Percentiles rank a stretch among this genome's conserved stretches.
Evolutionary conservation across 2,329 filamentous ascomycete species (phyloP).

Genomic region (Cordyceps javanica): DNA sequence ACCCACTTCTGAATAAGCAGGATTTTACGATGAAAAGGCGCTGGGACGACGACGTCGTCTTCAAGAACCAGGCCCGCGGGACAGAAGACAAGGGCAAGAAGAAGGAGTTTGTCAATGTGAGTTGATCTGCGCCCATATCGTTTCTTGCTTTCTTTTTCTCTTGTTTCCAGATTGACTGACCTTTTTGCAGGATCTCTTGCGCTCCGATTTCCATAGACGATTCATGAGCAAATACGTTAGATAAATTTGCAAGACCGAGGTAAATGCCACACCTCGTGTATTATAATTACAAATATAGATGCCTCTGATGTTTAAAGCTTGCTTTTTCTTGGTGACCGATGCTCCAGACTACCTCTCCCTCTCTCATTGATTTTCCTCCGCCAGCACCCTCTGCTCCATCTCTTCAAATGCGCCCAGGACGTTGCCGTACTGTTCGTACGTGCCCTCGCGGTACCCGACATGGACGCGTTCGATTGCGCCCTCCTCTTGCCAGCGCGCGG

Average conservation of each 20-base stretch:
- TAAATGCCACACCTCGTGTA: slow-evolving; percentile 14
- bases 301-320: too few species aligned
- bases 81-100: slow-evolving; percentile 83
- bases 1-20: slow-evolving; percentile 80
- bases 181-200: slow-evolving; percentile 62
- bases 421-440: slow-evolving; percentile 72
- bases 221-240: slow-evolving; percentile 77
- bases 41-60: slow-evolving; percentile 98
- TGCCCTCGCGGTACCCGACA: slow-evolving; percentile 67
- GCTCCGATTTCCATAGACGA: slow-evolving; percentile 94
- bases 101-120: slow-evolving; percentile 94
- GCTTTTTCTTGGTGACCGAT: too few species aligned
- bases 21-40: slow-evolving; percentile 88
- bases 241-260: slow-evolving; percentile 25
- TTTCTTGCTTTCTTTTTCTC: neutral
- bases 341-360: neutral
- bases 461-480: slow-evolving; percentile 77
- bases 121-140: slow-evolving; percentile 27
- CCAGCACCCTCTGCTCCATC: slow-evolving; percentile 64
- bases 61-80: slow-evolving; percentile 95
- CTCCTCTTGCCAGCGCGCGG: slow-evolving; percentile 76
- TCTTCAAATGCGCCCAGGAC: slow-evolving; percentile 70
- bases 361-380: slow-evolving; percentile 21
- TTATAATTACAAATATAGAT: slow-evolving; percentile 22
- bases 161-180: slow-evolving; percentile 20